Evolutionary conservation across 1,284 basidiomycete genomes (phyloP).

Genomic region (Polyporus tsugae): DNA sequence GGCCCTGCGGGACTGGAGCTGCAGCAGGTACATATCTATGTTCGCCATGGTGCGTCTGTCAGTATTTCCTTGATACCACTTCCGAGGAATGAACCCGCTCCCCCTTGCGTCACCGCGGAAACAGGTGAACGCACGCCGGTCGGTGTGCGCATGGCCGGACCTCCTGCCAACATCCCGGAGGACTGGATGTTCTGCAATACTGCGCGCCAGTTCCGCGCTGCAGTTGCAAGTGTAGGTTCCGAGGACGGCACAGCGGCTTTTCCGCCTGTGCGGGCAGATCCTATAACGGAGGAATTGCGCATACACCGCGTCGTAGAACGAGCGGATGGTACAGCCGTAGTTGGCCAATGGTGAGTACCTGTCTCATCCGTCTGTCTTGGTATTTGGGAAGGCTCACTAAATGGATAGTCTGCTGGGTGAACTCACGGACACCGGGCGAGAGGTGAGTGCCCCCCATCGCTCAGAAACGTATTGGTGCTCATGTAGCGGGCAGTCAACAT

Average conservation of each 20-base stretch:
- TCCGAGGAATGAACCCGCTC: background rate
- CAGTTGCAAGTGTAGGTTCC: slow-evolving; percentile 47
- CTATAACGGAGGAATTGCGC: slow-evolving; percentile 32
- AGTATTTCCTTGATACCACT: background rate
- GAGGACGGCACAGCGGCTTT: slow-evolving; percentile 18
- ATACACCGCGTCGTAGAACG: slow-evolving; percentile 61
- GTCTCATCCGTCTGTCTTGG: background rate
- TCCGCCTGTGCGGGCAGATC: slow-evolving; percentile 13
- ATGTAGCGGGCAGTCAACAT: slow-evolving; percentile 61
- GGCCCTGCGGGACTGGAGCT: slow-evolving; percentile 64
- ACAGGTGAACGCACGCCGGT: slow-evolving; percentile 80
- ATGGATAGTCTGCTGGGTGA: slow-evolving; percentile 73
- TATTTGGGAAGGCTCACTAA: background rate
- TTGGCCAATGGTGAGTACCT: slow-evolving; percentile 68
- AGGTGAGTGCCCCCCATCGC: slow-evolving; percentile 50
- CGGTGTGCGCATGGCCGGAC: slow-evolving; percentile 64
- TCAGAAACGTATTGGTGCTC: slow-evolving; percentile 13
- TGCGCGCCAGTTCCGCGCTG: slow-evolving; percentile 60
- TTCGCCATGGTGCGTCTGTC: slow-evolving; percentile 71
- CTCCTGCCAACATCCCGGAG: slow-evolving; percentile 72
- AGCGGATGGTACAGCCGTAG: slow-evolving; percentile 57
- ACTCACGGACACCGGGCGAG: slow-evolving; percentile 79
- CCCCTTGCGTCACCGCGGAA: slow-evolving; percentile 1
- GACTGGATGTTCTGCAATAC: slow-evolving; percentile 76
- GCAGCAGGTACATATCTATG: slow-evolving; percentile 78